Evolutionary conservation across 768 basidiomycete species (phyloP), one percentile per base, ranked within the genome.

Genomic region (Dictyophora rubrovolvata): DNA sequence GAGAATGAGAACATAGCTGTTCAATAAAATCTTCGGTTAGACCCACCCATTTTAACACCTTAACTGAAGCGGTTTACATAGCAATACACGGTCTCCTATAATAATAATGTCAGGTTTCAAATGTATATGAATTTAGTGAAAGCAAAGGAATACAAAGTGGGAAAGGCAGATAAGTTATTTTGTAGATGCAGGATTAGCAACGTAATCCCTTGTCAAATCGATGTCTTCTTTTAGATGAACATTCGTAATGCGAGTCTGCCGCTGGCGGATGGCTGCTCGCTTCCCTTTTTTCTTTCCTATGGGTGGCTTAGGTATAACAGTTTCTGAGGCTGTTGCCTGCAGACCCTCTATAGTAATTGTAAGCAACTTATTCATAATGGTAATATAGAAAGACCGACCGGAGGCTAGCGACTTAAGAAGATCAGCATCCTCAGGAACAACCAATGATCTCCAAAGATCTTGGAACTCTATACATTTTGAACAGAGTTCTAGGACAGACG

Each of bases 361-460:
- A 53, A 54, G 46, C 5, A 48, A 21, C 42, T 12, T 18, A 35
- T 35, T 8, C 59, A 42, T 52, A 51, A 60, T 21, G 48, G 53
- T 48, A 46, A 12, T 17, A n/a, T 46, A 55, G 56, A 49, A 53
- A 42, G 28, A 65, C 72, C 60, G 68, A 87, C 88, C 87, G 60
- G 83, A 84, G 8, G 83, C 82, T 50, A 95, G 80, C 60, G 89
- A 83, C 65, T 80, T 84, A 58, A 87, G 75, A 2, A 95, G 71
- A 66, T 93, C 90, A 22, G 87, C 87, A 48, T 92, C 89, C 55
- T 88, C 87, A 0, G 93, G 93, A 1, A 93, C 87, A 65, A 83
- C 85, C 17, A 93, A 75, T 3, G 79, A 77, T 69, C 90, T 89
- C 93, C 93, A 95, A 17, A 94, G 72, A 64, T 93, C 87, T 54